Evolutionary conservation across 805 yeast species (phyloP).

Genomic region (Candida boleticola): DNA sequence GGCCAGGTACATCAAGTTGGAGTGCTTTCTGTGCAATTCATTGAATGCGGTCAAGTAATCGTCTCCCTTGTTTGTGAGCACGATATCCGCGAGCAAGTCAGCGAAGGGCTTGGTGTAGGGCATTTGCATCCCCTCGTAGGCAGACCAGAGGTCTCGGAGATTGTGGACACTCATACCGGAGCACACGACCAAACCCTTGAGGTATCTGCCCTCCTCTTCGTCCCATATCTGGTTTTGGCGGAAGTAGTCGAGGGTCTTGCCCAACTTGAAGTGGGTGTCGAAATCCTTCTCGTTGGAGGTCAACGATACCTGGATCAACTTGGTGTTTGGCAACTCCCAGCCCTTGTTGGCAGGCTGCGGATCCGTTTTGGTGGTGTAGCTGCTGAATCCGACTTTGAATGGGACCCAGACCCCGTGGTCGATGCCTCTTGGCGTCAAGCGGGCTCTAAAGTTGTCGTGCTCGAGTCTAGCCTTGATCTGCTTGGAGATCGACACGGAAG

Average conservation of each 20-base stretch:
- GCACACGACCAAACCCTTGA: slow-evolving; percentile 48
- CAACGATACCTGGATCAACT: slow-evolving; percentile 52
- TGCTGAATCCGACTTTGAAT: slow-evolving; percentile 61
- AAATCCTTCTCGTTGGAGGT: slow-evolving; percentile 39
- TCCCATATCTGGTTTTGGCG: slow-evolving; percentile 43
- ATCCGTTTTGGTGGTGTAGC: slow-evolving; percentile 27
- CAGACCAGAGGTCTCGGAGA: slow-evolving; percentile 48
- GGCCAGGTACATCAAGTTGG: slow-evolving; percentile 43
- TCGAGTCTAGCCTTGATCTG: slow-evolving; percentile 42
- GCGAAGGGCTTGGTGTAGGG: slow-evolving; percentile 59
- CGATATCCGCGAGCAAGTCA: slow-evolving; percentile 36
- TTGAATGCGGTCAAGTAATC: slow-evolving; percentile 37
- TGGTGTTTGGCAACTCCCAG: slow-evolving; percentile 41
- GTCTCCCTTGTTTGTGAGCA: slow-evolving; percentile 8
- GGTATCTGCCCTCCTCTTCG: slow-evolving; percentile 18
- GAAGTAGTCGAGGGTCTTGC: slow-evolving; percentile 50
- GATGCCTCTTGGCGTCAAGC: slow-evolving; percentile 56
- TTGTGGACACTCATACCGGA: slow-evolving; percentile 86
- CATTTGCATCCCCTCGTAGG: slow-evolving; percentile 14
- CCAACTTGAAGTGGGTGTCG: slow-evolving; percentile 49
- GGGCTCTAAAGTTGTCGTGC: slow-evolving; percentile 41
- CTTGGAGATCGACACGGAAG: slow-evolving; percentile 42
- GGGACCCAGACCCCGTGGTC: slow-evolving; percentile 90
- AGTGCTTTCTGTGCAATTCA: slow-evolving; percentile 26
- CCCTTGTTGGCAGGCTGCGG: slow-evolving; percentile 29